Evolutionary conservation across 148 eudicot genomes (phyloP).

Genomic region (Rhododendron ovatum): DNA sequence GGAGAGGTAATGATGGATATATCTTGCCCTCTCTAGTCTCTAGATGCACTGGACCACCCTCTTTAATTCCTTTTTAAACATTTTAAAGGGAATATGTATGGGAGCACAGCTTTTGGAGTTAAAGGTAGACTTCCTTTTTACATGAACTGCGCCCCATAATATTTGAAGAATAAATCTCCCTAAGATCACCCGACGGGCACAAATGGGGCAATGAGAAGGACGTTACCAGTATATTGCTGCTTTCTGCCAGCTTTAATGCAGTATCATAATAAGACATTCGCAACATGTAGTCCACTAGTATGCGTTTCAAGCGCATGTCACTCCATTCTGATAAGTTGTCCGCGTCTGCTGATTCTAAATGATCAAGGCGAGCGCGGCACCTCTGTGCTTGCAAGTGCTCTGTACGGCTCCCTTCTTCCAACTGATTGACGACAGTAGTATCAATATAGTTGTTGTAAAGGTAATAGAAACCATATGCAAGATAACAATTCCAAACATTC

Average conservation of each 20-base stretch:
- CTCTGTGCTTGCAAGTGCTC: conserved; percentile 85
- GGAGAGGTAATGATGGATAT: neutral
- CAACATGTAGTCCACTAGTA: conserved; percentile 93
- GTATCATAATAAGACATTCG: conserved; percentile 91
- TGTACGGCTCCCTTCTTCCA: conserved; percentile 75
- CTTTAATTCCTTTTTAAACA: neutral
- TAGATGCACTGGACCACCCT: neutral
- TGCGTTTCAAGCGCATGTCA: conserved; percentile 70
- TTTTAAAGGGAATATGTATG: neutral
- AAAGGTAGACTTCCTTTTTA: neutral
- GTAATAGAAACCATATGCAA: neutral
- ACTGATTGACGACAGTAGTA: conserved; percentile 34
- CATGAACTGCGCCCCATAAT: neutral
- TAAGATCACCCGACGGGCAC: neutral
- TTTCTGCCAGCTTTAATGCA: conserved; percentile 75
- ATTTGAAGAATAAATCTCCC: neutral
- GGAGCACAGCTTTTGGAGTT: neutral
- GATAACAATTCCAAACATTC: neutral
- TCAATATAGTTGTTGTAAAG: neutral
- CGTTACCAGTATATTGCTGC: conserved; percentile 67
- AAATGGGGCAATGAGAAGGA: neutral
- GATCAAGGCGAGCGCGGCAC: conserved; percentile 72
- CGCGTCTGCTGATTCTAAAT: conserved; percentile 74
- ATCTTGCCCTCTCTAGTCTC: neutral
- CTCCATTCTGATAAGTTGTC: conserved; percentile 70